Percentiles rank a stretch among this genome's conserved stretches.
Conservation (phyloP, 306 rosid species). For the Prunus padus region DNA sequence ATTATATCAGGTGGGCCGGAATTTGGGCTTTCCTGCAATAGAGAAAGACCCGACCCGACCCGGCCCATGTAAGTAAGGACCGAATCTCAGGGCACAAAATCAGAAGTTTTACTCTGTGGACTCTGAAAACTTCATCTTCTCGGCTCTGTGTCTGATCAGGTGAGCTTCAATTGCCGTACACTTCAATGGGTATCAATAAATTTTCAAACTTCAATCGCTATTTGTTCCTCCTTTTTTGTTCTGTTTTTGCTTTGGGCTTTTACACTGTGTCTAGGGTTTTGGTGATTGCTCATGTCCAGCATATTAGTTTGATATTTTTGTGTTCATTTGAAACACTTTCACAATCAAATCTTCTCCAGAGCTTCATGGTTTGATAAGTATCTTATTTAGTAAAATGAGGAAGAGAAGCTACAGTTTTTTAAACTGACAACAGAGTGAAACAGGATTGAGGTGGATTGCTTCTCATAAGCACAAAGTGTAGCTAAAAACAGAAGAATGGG, state of each 20-base stretch:
- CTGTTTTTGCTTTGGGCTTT: background rate
- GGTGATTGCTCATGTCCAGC: background rate
- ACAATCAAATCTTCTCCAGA: background rate
- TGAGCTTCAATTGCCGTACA: background rate
- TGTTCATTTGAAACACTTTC: background rate
- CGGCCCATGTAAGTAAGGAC: background rate
- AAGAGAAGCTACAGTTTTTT: background rate
- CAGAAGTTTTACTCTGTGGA: background rate
- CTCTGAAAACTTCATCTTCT: background rate
- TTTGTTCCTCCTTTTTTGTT: background rate
- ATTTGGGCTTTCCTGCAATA: background rate
- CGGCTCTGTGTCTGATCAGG: slow-evolving; percentile 8
- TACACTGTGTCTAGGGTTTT: background rate
- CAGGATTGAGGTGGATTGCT: slow-evolving; percentile 3
- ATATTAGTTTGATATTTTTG: background rate
- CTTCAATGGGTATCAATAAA: background rate
- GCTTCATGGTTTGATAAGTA: background rate
- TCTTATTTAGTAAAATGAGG: background rate
- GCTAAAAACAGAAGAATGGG: slow-evolving; percentile 39
- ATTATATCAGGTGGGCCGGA: background rate
- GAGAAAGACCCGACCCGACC: slow-evolving; percentile 1
- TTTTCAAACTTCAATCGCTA: background rate
- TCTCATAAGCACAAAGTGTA: background rate
- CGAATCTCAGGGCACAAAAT: background rate
- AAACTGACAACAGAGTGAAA: background rate